Evolutionary conservation across 352 stramenopile genomes (phyloP), one percentile per base, ranked within the genome.

Genomic region (Pythium dissimile): DNA sequence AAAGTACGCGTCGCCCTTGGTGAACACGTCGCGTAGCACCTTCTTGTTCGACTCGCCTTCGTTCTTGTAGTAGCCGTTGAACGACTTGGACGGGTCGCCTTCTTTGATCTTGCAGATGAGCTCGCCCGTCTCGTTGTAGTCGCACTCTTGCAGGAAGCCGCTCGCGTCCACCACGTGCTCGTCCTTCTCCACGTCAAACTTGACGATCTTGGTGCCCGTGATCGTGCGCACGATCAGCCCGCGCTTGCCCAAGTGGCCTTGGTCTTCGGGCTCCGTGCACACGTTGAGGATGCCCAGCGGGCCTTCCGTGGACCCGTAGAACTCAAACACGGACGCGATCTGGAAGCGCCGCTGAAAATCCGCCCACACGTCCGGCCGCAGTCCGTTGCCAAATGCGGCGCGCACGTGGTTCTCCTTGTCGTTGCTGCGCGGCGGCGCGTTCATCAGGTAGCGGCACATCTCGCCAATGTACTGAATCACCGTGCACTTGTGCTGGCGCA

Each of bases 271-370:
- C 11, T 57, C 71, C 46, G 66, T 85, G 52, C 86, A 96, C 20
- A 77, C 48, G 59, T 97, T 95, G 24, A 94, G 48, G 54, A 96
- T 82, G 12, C 73, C 84, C 26, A 88, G 72, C 6, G 93, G 86
- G 1, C 86, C 88, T 65, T 98, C 92, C 0, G 92, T 97, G 0
- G 90, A 89, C 13, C 86, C 89, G 58, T 97, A 98, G 56, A 98
- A 97, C 73, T 98, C 91, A 37, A 84, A 89, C 43, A 97, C 84
- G 8, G 73, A 64, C 6, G 85, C 70, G 42, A 98, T 93, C 38
- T 73, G 64, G 61, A 96, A 97, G 24, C 88, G 80, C 13, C 80
- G 64, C 69, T 96, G 79, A 62, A 97, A 98, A 20, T 76, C 62
- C 2, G 61, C 64, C 91, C 92, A 97, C 23, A 95, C 75, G 59